phyloP scores from a whole-genome alignment of 805 yeast species.

The Cyberlindnera maclurae region DNA sequence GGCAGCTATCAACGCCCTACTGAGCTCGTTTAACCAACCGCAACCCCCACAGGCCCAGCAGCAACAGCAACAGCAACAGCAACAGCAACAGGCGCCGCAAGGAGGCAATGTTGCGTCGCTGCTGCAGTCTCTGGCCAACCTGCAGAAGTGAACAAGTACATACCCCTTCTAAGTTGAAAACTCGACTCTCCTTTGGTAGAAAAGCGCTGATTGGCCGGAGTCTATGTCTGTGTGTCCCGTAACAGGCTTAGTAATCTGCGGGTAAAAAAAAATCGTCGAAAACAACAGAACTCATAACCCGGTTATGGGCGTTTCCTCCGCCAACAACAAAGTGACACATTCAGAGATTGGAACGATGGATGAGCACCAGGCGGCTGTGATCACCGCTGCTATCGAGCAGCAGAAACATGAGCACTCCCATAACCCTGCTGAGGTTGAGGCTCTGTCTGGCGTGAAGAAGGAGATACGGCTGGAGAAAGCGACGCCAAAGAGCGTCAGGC shows the following conservation, averaged over 20 bases:
- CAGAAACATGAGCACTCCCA: slow-evolving; percentile 33
- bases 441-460: slow-evolving; percentile 13
- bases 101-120: slow-evolving; percentile 28
- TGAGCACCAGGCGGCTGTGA: slow-evolving; percentile 18
- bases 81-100: slow-evolving; percentile 5
- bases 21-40: slow-evolving; percentile 5
- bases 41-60: slow-evolving; percentile 3
- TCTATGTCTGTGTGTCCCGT: too few relatives aligned
- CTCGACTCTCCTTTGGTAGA: too few relatives aligned
- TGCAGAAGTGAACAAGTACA: slow-evolving; percentile 18
- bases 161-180: too few relatives aligned
- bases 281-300: slow-evolving; percentile 2
- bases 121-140: slow-evolving; percentile 31
- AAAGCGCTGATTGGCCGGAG: too few relatives aligned
- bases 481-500: slow-evolving; percentile 3
- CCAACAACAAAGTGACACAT: not conserved
- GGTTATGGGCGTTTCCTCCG: slow-evolving; percentile 3
- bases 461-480: slow-evolving; percentile 9
- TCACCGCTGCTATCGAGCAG: slow-evolving; percentile 22
- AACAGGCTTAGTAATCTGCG: not conserved
- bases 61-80: slow-evolving; percentile 5
- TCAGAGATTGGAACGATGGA: slow-evolving; percentile 6
- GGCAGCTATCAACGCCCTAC: slow-evolving; percentile 1
- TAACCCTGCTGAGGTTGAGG: slow-evolving; percentile 44
- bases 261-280: not conserved